Evolutionary conservation across 345 rosid species (phyloP), one percentile per base, ranked within the genome.

Genomic region (Citrus inodora): DNA sequence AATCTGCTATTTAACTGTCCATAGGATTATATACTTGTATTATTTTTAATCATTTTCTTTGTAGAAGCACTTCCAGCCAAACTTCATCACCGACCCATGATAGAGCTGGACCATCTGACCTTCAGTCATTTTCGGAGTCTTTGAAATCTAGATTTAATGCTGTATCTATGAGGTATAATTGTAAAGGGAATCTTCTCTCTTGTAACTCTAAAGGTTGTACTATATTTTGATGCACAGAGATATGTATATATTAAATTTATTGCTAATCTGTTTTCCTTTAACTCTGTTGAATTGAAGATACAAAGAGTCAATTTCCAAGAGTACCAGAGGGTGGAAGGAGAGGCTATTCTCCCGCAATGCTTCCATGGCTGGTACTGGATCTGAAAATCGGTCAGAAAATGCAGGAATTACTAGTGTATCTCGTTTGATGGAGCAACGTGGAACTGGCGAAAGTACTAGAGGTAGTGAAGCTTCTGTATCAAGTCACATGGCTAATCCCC

Each of bases 261-360:
- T 62, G 10, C 68, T 76, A 40, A 74, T 82, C 83, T 28, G 19
- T 60, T 73, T 17, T 68, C 8, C 9, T 46, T 58, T 42, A 22
- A 66, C 22, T 11, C 3, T 74, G 40, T 76, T 55, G 72, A 60
- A 59, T 55, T 72, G 42, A 69, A 92, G 95, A 79, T 91, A 90
- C 76, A 90, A 85, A 77, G 95, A 91, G 59, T 87, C 93, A 1
- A 82, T 90, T 73, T 86, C 93, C 37, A 90, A 80, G 87, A 87
- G 90, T 79, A 88, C 92, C n/a, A 87, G 88, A 80, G 91, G 91
- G 78, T 90, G 93, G 96, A 90, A 82, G 70, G 96, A 90, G 83
- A 89, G 89, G 83, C 75, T 83, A 32, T 92, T 90, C 78, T 83
- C 94, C 71, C 90, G 92, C 25, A 88, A 80, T 71, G 66, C 84